Percentiles rank a stretch among this genome's conserved stretches.
phyloP scores from a whole-genome alignment of 2,329 filamentous ascomycete species.

The Aureobasidium leucospermi region DNA sequence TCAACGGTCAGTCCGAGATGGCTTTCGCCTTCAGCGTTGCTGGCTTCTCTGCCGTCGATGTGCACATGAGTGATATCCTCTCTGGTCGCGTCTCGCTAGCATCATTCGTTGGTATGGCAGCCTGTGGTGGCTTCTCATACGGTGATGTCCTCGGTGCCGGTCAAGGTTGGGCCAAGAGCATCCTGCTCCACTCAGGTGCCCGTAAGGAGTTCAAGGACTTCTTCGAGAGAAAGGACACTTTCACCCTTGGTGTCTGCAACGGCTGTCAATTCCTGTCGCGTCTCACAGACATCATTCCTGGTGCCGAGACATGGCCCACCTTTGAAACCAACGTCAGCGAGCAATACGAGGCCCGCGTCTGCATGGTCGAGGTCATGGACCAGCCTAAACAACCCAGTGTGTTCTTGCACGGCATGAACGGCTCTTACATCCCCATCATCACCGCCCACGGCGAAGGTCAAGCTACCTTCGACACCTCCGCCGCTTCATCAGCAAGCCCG shows the following conservation, averaged over 20 bases:
- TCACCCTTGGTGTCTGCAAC: constrained; percentile 91
- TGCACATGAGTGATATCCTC: constrained; percentile 92
- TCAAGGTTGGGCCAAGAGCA: constrained; percentile 90
- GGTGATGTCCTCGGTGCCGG: constrained; percentile 90
- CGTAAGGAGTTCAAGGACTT: constrained; percentile 74
- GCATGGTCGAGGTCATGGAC: constrained; percentile 74
- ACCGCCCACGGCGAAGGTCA: constrained; percentile 89
- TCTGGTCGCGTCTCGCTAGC: constrained; percentile 70
- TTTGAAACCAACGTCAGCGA: constrained; percentile 80
- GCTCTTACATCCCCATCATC: constrained; percentile 73
- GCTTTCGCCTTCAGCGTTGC: constrained; percentile 89
- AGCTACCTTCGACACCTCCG: constrained; percentile 45
- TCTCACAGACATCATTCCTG: constrained; percentile 76
- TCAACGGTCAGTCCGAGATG: constrained; percentile 96
- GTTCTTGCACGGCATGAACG: constrained; percentile 84
- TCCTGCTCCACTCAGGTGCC: constrained; percentile 71
- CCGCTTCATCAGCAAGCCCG: constrained; percentile 41
- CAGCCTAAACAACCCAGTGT: constrained; percentile 55
- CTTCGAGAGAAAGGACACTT: constrained; percentile 83
- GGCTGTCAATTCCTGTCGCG: constrained; percentile 92
- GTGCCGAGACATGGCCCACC: constrained; percentile 72
- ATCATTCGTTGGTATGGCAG: constrained; percentile 79
- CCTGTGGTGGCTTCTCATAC: constrained; percentile 96
- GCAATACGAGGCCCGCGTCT: constrained; percentile 83
- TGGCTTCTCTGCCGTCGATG: constrained; percentile 84